Percentiles rank a stretch among this genome's conserved stretches.
phyloP scores from a whole-genome alignment of 1,139 yeast species.

The Zygosaccharomyces sapae region DNA sequence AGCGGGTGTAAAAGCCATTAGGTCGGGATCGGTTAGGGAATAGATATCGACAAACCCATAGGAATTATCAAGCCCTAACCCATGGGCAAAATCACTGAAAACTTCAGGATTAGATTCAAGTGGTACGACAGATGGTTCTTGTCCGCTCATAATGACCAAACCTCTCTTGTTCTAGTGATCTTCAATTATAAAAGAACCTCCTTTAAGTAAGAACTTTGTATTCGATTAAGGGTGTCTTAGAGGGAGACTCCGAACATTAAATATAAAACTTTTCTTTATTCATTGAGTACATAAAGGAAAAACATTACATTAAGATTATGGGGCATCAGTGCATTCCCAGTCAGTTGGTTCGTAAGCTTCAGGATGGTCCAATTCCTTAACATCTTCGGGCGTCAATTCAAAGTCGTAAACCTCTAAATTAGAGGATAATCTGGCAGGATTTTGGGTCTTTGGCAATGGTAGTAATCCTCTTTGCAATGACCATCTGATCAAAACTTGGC shows the following conservation, averaged over 20 bases:
- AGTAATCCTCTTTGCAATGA: constrained; percentile 58
- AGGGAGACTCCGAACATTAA: not conserved
- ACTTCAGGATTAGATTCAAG: constrained; percentile 87
- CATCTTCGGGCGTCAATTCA: constrained; percentile 46
- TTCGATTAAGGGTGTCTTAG: not conserved
- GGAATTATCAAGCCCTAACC: constrained; percentile 61
- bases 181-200: not conserved
- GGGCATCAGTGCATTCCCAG: constrained; percentile 63
- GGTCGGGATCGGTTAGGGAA: constrained; percentile 74
- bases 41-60: constrained; percentile 75
- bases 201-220: not conserved
- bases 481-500: constrained; percentile 49
- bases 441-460: constrained; percentile 68
- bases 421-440: constrained; percentile 46
- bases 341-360: constrained; percentile 62
- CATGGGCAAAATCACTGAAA: constrained; percentile 64
- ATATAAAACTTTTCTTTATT: not conserved
- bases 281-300: not conserved
- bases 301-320: constrained; percentile 28
- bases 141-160: not conserved
- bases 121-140: constrained; percentile 57
- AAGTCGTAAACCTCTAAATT: constrained; percentile 47
- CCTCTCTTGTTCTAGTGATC: not conserved
- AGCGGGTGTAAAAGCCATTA: constrained; percentile 73
- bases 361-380: constrained; percentile 47